phyloP scores from a whole-genome alignment of 169 alveolate genomes.

The Plasmodium vivax region DNA sequence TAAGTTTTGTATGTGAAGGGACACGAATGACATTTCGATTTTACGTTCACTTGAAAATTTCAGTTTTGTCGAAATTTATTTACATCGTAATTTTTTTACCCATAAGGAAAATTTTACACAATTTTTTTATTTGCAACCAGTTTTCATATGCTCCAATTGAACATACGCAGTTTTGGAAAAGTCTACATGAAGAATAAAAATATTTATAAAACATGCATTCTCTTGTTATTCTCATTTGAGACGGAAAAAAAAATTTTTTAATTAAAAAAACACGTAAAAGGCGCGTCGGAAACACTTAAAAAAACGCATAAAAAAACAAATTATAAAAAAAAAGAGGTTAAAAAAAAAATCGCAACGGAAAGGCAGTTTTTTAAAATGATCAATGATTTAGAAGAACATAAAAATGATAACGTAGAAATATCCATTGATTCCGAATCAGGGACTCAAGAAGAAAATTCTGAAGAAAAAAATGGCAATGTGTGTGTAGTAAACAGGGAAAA shows the following conservation, averaged over 20 bases:
- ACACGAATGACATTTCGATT: not conserved
- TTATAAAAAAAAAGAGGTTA: not conserved
- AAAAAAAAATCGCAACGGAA: conserved; percentile 8
- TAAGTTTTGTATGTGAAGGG: not conserved
- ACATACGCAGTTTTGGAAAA: not conserved
- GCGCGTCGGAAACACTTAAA: not conserved
- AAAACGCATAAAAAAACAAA: not conserved
- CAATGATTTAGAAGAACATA: conserved; percentile 10
- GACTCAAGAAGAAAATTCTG: conserved; percentile 19
- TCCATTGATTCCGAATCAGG: conserved; percentile 5
- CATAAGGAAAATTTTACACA: not conserved
- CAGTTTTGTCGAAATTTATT: not conserved
- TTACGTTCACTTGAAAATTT: not conserved
- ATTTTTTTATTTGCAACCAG: not conserved
- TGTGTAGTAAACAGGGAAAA: not conserved
- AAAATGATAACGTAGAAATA: conserved; percentile 5
- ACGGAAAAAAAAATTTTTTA: not conserved
- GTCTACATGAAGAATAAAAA: not conserved
- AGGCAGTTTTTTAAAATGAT: conserved; percentile 7
- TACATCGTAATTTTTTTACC: not conserved
- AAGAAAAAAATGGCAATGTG: conserved; percentile 3
- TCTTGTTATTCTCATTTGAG: not conserved
- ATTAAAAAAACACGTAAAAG: not conserved
- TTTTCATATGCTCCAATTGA: not conserved
- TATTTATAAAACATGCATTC: not conserved